Base-by-base conservation (phyloP, 2,329 filamentous ascomycete genomes). In the Fusarium anguioides region DNA sequence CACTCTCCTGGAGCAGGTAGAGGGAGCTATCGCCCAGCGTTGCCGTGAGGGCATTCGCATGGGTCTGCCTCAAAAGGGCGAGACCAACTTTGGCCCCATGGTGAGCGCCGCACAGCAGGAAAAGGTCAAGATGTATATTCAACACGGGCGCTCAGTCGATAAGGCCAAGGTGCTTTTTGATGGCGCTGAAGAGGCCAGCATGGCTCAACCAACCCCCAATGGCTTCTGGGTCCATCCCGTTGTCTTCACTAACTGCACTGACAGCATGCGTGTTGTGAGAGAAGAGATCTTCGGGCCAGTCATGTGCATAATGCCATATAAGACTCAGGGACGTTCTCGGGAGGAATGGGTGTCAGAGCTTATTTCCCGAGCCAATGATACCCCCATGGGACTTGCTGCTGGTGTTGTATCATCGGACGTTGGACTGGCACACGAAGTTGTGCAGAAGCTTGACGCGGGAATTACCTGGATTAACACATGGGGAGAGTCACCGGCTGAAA, bases 401-500 rank as follows among this genome's bases (percentile, higher is more conserved):
- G 93, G 93, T 20, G 91, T 97, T 2, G 95, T 96, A 70, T 92
- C 92, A 1, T 87, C 86, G 59, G 87, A 96, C 68, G 78, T 97
- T 50, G 90, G 92, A 70, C 75, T 85, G 45, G 93, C 91, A 54
- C 92, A 97, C 73, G 82, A 86, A 40, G 86, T 95, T 2, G 83
- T 95, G 39, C 84, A 86, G 23, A 84, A 87, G 73, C 81, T 97
- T 7, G 86, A 96, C 75, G 93, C 93, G 0, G 93, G 93, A 31
- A 97, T 97, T 73, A 96, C 92, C 2, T 97, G 93, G 93, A 85
- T 97, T 50, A 97, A 97, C 77, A 94, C 92, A 0, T 97, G 94
- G 94, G 93, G 94, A n/a, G 93, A 97, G 81, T 90, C 87, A 46
- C 93, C 93, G 0, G 92, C 94, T 1, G 93, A 97, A 82, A 97